Evolutionary conservation across 352 stramenopile species (phyloP), one percentile per base, ranked within the genome.

Genomic region (Phytophthora cryptogea): DNA sequence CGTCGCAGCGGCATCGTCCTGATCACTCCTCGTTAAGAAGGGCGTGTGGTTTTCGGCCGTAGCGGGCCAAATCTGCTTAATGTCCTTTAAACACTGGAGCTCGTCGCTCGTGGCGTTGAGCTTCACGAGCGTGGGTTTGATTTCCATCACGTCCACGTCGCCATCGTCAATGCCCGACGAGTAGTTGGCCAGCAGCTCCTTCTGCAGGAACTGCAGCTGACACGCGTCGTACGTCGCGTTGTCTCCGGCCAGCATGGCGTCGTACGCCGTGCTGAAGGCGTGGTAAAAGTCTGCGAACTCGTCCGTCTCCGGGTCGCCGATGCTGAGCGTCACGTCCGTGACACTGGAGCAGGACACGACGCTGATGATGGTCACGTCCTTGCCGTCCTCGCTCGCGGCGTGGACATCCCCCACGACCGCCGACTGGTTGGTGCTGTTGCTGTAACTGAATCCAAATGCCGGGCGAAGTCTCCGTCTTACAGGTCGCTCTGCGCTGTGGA

Each of bases 201-300:
- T 69, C 64, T 90, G 71, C 13, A 90, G 40, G 57, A 88, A 88
- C 63, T 88, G 78, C 49, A 90, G 63, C 49, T 86, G 76, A 54
- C 80, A 90, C 13, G 78, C 80, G 59, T 86, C 80, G 37, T 70
- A 76, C 28, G 74, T 78, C 0, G 78, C 76, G 47, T 90, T 74
- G 2, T 55, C 59, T 7, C 76, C 79, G 4, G 63, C 57, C 37
- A 90, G 47, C 74, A 90, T 85, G 11, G 76, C 76, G 51, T 90
- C 78, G 36, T 88, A 90, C 3, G 80, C 80, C 11, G 55, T 58
- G 41, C 74, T 76, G 58, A 90, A 88, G 16, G 76, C 72, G 4
- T 71, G 52, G 45, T 86, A 80, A 58, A 90, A 90, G 40, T 65
- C 63, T 0, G 64, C 59, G 44, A 90, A 90, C 33, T 65, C 76